A percentile compares a stretch with the other conserved stretches of the same genome.
Conservation (phyloP, 805 yeast species). For the Lachancea meyersii region DNA sequence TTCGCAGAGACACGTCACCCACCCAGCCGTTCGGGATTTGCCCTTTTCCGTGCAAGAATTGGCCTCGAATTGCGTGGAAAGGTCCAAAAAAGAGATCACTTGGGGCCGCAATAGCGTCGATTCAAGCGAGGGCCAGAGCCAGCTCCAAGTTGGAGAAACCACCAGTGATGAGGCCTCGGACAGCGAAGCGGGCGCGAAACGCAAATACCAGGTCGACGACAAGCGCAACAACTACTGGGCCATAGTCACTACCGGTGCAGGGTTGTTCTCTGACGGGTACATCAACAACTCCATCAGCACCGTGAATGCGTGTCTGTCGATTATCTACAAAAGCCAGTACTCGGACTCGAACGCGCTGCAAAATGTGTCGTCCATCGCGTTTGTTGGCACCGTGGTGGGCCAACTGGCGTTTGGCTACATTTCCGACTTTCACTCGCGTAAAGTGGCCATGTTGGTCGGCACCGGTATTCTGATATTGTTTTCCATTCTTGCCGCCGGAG, state of each 20-base stretch:
- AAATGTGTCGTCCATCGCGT: slow-evolving; percentile 81
- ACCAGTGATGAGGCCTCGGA: background rate
- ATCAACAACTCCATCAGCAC: slow-evolving; percentile 79
- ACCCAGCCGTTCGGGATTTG: slow-evolving; percentile 41
- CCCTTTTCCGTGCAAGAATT: slow-evolving; percentile 39
- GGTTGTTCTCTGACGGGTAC: slow-evolving; percentile 89
- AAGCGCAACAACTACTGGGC: slow-evolving; percentile 46
- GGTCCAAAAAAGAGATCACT: slow-evolving; percentile 40
- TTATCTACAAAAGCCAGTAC: slow-evolving; percentile 60
- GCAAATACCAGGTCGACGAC: background rate
- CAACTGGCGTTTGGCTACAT: slow-evolving; percentile 74
- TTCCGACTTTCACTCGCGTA: slow-evolving; percentile 76
- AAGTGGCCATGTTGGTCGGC: slow-evolving; percentile 74
- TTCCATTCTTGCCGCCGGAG: slow-evolving; percentile 72
- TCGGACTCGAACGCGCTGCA: slow-evolving; percentile 60
- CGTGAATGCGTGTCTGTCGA: slow-evolving; percentile 62
- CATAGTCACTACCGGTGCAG: slow-evolving; percentile 81
- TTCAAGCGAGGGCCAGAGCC: slow-evolving; percentile 7
- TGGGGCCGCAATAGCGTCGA: background rate
- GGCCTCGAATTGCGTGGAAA: slow-evolving; percentile 38
- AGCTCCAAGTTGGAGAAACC: slow-evolving; percentile 10
- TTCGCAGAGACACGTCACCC: slow-evolving; percentile 14
- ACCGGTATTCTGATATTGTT: slow-evolving; percentile 69
- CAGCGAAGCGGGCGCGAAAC: slow-evolving; percentile 1
- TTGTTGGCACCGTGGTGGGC: slow-evolving; percentile 88